Conservation (phyloP, 2,329 filamentous ascomycete genomes). For the Grosmannia huntii region DNA sequence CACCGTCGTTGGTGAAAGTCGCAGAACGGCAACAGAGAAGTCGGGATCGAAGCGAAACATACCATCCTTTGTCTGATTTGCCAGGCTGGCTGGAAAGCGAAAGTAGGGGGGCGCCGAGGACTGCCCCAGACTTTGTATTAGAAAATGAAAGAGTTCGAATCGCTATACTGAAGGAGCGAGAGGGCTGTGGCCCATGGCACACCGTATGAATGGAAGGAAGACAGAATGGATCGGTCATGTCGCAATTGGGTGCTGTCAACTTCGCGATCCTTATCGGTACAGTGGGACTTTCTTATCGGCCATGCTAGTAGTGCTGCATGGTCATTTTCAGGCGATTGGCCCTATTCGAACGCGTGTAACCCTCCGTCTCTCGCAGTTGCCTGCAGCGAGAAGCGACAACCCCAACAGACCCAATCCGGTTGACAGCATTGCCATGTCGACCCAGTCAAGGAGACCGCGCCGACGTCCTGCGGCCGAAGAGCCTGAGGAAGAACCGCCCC, state of each 20-base stretch:
- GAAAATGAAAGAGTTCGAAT: background rate
- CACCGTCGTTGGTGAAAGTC: background rate
- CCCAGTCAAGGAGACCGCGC: background rate
- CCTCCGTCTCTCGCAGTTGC: background rate
- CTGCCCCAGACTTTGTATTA: background rate
- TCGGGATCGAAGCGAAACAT: background rate
- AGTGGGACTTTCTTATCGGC: background rate
- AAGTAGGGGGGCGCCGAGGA: no score
- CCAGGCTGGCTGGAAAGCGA: background rate
- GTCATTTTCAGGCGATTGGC: background rate
- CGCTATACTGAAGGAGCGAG: background rate
- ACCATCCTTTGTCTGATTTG: background rate
- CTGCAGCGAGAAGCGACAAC: no score
- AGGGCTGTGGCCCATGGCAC: background rate
- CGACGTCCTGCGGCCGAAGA: background rate
- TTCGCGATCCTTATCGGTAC: background rate
- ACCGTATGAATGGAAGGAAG: background rate
- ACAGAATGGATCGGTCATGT: background rate
- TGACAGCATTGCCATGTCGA: background rate
- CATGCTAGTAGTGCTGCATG: background rate
- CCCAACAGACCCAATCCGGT: background rate
- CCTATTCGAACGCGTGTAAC: background rate
- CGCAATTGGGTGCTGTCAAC: background rate
- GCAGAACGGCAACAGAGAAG: background rate
- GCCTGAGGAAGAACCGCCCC: background rate